phyloP scores from a whole-genome alignment of 768 basidiomycete species.

The Pholiota molesta region DNA sequence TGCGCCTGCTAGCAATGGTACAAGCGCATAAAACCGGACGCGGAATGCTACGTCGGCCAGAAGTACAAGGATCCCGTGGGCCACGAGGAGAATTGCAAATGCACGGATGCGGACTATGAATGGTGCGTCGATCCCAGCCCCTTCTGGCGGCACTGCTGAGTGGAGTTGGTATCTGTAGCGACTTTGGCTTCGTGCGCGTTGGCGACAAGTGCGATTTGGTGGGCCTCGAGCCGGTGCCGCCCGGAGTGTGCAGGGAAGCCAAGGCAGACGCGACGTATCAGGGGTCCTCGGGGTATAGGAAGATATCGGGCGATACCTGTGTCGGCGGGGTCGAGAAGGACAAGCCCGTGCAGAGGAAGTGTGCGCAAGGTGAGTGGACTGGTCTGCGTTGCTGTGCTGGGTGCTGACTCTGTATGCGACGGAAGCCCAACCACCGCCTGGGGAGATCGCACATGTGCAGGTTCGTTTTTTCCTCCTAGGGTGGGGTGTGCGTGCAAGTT shows the following conservation, averaged over 20 bases:
- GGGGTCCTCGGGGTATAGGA: slow-evolving; percentile 91
- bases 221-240: slow-evolving; percentile 87
- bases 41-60: slow-evolving; percentile 87
- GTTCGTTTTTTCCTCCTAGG: slow-evolving; percentile 41
- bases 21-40: slow-evolving; percentile 76
- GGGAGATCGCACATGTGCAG: slow-evolving; percentile 73
- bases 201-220: slow-evolving; percentile 77
- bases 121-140: slow-evolving; percentile 56
- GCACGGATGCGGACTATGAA: slow-evolving; percentile 89
- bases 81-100: slow-evolving; percentile 82
- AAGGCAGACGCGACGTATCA: slow-evolving; percentile 61
- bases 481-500: not conserved
- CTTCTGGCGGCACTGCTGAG: slow-evolving; percentile 9
- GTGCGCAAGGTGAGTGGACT: slow-evolving; percentile 68
- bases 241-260: slow-evolving; percentile 62
- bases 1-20: slow-evolving; percentile 82
- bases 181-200: slow-evolving; percentile 86
- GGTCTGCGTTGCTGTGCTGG: not conserved
- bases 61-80: slow-evolving; percentile 88
- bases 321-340: slow-evolving; percentile 74
- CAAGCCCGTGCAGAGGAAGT: slow-evolving; percentile 67
- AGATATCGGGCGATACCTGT: slow-evolving; percentile 93
- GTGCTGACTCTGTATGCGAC: not conserved
- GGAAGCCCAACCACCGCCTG: slow-evolving; percentile 78
- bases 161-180: slow-evolving; percentile 45